Evolutionary conservation across 75 land plant genomes (phyloP).

Genomic region (Cupressus sempervirens): DNA sequence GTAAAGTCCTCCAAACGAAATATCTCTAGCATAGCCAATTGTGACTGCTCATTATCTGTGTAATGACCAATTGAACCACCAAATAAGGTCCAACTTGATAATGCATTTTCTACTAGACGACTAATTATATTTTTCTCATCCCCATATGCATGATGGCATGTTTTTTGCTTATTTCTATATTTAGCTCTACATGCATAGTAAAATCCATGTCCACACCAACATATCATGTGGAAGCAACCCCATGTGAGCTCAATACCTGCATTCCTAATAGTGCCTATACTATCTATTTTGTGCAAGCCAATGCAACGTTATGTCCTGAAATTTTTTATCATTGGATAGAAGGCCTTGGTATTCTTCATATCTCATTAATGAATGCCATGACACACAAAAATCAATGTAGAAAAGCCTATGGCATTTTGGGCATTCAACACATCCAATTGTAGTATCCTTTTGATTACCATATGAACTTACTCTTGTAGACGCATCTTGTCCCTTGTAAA

Average conservation of each 20-base stretch:
- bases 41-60: slow-evolving; percentile 61
- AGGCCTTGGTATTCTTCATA: slow-evolving; percentile 68
- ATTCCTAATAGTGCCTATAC: slow-evolving; percentile 69
- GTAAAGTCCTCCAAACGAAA: slow-evolving; percentile 56
- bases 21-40: slow-evolving; percentile 52
- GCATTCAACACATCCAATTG: slow-evolving; percentile 41
- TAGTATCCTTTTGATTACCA: slow-evolving; percentile 20
- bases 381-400: slow-evolving; percentile 75
- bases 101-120: slow-evolving; percentile 16
- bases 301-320: slow-evolving; percentile 55
- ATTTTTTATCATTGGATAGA: slow-evolving; percentile 40
- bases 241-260: slow-evolving; percentile 74
- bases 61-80: slow-evolving; percentile 33
- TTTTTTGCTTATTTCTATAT: slow-evolving; percentile 59
- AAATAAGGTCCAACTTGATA: slow-evolving; percentile 52
- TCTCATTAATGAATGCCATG: slow-evolving; percentile 76
- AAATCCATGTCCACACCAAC: slow-evolving; percentile 94
- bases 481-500: slow-evolving; percentile 33
- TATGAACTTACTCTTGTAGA: slow-evolving; percentile 38
- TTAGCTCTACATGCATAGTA: slow-evolving; percentile 84
- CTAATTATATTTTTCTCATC: slow-evolving; percentile 46
- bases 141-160: slow-evolving; percentile 72
- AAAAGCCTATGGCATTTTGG: slow-evolving; percentile 62
- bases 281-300: slow-evolving; percentile 47
- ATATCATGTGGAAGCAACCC: slow-evolving; percentile 77